Conservation (phyloP, 164 flowering plant species). For the Nymphaea thermarum region DNA sequence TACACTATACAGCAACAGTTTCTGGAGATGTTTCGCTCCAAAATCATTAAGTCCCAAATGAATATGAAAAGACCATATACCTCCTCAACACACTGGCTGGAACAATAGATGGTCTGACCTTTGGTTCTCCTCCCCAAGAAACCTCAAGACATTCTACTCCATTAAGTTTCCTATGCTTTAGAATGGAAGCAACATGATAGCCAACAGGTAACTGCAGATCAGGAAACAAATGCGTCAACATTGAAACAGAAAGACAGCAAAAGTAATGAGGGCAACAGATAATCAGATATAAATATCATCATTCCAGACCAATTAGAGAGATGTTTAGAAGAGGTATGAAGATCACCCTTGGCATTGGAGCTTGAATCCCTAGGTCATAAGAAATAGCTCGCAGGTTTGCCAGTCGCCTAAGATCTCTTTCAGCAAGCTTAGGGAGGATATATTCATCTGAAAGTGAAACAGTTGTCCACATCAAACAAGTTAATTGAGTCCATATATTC, state of each 20-base stretch:
- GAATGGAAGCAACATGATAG: constrained; percentile 58
- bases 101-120: constrained; percentile 50
- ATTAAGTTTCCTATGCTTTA: constrained; percentile 55
- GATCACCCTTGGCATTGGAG: constrained; percentile 16
- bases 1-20: no score
- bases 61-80: constrained; percentile 16
- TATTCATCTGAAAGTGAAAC: constrained; percentile 55
- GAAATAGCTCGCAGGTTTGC: constrained; percentile 56
- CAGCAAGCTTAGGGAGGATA: constrained; percentile 89
- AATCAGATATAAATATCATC: no score
- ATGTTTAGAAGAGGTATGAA: no score
- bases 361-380: constrained; percentile 32
- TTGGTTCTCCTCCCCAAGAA: constrained; percentile 55
- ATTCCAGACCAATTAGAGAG: no score
- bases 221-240: not conserved
- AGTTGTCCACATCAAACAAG: not conserved
- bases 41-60: no score
- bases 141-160: constrained; percentile 80
- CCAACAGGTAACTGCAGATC: constrained; percentile 52
- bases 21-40: no score
- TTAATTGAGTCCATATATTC: not conserved
- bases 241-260: not conserved
- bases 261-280: not conserved
- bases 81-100: constrained; percentile 73
- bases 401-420: constrained; percentile 70